Conservation (phyloP, 805 yeast genomes). For the Candida rishiriensis region DNA sequence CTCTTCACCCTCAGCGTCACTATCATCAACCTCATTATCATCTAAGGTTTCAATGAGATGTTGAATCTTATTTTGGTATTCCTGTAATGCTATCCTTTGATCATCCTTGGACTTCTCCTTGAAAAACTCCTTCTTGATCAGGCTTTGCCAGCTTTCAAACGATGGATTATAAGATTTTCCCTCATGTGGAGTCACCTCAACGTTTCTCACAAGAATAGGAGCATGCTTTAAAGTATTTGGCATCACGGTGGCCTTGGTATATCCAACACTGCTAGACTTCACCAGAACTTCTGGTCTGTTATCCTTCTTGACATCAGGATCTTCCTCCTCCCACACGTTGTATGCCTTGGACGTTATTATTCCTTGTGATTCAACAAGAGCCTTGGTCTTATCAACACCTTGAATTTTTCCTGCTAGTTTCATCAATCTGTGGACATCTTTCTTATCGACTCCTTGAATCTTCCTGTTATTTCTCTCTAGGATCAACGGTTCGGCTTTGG, state of each 20-base stretch:
- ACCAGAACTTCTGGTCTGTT: constrained; percentile 37
- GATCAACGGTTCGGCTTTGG: constrained; percentile 68
- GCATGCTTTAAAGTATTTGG: constrained; percentile 52
- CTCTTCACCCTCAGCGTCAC: constrained; percentile 35
- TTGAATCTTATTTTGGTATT: constrained; percentile 59
- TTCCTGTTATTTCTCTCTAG: constrained; percentile 35
- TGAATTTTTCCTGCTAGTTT: constrained; percentile 70
- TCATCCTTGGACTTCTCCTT: constrained; percentile 66
- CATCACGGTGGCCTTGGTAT: constrained; percentile 46
- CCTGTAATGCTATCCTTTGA: constrained; percentile 55
- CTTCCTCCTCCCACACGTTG: constrained; percentile 68
- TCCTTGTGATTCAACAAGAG: constrained; percentile 63
- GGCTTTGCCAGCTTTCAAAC: constrained; percentile 70
- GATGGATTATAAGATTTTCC: constrained; percentile 95
- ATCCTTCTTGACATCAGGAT: constrained; percentile 12
- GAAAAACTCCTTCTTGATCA: constrained; percentile 62
- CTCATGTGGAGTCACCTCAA: constrained; percentile 59
- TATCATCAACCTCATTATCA: constrained; percentile 49
- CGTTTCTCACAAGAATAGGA: constrained; percentile 52
- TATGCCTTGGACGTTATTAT: constrained; percentile 42
- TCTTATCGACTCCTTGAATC: constrained; percentile 59
- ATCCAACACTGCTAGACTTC: constrained; percentile 31
- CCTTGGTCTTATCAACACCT: constrained; percentile 47
- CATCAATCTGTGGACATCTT: constrained; percentile 62
- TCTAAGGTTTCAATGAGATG: constrained; percentile 59